These are phyloP conservation scores for Coleophoma cylindrospora DNA, from an alignment of 2,329 filamentous ascomycete species.

Conservation along the genomic window DNA sequence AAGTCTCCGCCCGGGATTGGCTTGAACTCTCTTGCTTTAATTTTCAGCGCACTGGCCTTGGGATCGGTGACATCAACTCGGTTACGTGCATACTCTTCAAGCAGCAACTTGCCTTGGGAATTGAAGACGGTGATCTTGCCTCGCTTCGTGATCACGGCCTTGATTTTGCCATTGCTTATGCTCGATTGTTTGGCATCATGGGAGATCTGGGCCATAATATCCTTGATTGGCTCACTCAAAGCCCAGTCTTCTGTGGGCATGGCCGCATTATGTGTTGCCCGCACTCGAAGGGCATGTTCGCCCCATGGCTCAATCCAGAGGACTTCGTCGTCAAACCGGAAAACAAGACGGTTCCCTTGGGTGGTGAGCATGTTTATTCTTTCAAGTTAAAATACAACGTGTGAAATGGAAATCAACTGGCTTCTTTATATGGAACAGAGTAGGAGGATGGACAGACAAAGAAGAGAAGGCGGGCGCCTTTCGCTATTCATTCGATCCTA, in stretches of 20 bases:
- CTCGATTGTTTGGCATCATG: constrained; percentile 18
- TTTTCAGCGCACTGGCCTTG: constrained; percentile 43
- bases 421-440: too few relatives aligned
- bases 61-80: constrained; percentile 40
- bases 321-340: constrained; percentile 36
- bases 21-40: constrained; percentile 46
- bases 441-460: too few relatives aligned
- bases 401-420: neutral
- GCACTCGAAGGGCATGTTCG: constrained; percentile 39
- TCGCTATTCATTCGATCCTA: too few relatives aligned
- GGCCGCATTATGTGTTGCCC: constrained; percentile 33
- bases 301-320: constrained; percentile 46
- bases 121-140: constrained; percentile 45
- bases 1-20: constrained; percentile 44
- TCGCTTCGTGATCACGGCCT: constrained; percentile 35
- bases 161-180: constrained; percentile 42
- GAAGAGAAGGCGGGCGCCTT: too few relatives aligned
- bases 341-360: constrained; percentile 19
- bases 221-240: constrained; percentile 14
- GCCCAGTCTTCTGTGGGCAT: constrained; percentile 35
- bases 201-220: neutral
- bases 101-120: constrained; percentile 32
- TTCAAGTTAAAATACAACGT: neutral
- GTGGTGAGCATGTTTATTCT: constrained; percentile 16
- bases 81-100: constrained; percentile 46